A percentile compares a stretch with the other conserved stretches of the same genome.
phyloP scores from a whole-genome alignment of 148 eudicot genomes.

The Heliosperma pusillum region DNA sequence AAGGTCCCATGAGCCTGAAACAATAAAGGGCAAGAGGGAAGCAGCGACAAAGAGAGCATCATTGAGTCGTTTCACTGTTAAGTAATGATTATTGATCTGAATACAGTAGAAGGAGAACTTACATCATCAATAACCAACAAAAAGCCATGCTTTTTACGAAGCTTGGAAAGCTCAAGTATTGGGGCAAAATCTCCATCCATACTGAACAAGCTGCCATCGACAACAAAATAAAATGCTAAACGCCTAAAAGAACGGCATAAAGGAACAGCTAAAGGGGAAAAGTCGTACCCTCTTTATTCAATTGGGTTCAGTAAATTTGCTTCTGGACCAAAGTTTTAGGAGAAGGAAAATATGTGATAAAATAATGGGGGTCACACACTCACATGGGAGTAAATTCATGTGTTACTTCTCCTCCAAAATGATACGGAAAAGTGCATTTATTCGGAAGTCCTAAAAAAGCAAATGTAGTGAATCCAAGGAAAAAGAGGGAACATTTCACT shows the following conservation, averaged over 20 bases:
- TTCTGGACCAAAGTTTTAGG: background rate
- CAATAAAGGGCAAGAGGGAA: background rate
- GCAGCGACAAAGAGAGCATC: background rate
- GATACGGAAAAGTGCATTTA: background rate
- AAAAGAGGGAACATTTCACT: background rate
- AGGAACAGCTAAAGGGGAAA: background rate
- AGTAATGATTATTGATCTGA: background rate
- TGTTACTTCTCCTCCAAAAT: background rate
- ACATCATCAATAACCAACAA: constrained; percentile 93
- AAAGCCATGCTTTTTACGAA: constrained; percentile 90
- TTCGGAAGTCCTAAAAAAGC: background rate
- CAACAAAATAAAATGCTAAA: constrained; percentile 1
- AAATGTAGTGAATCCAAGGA: background rate
- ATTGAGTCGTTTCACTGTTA: background rate
- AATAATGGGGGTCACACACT: background rate
- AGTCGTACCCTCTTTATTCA: background rate
- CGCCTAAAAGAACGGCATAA: too few relatives aligned
- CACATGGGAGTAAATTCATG: background rate
- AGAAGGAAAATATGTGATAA: background rate
- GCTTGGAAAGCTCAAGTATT: constrained; percentile 67
- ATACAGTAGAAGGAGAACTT: constrained; percentile 29
- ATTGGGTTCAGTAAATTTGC: background rate
- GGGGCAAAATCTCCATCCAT: constrained; percentile 99
- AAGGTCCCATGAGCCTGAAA: constrained; percentile 95
- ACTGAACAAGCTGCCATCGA: constrained; percentile 78